These are phyloP conservation scores for Articulospora tetracladia DNA, from an alignment of 495 filamentous ascomycete species.

Conservation along the genomic window DNA sequence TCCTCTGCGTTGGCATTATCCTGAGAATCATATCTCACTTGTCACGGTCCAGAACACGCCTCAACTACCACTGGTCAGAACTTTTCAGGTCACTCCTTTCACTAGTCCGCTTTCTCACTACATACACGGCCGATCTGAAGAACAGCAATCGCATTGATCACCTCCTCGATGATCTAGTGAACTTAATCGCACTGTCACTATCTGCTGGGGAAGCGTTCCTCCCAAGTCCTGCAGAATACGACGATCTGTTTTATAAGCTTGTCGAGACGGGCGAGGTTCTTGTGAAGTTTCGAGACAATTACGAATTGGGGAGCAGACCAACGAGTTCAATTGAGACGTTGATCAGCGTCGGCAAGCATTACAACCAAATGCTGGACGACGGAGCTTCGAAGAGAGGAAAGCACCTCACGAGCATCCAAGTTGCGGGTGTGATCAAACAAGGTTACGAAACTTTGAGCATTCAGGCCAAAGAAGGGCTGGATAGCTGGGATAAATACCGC, in stretches of 20 bases:
- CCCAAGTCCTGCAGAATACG: constrained; percentile 83
- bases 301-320: constrained; percentile 47
- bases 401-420: constrained; percentile 74
- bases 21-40: constrained; percentile 80
- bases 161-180: constrained; percentile 69
- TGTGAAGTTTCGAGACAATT: constrained; percentile 76
- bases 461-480: constrained; percentile 76
- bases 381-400: constrained; percentile 49
- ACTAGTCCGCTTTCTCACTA: constrained; percentile 86
- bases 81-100: constrained; percentile 88
- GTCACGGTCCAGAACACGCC: constrained; percentile 69
- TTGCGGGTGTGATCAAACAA: constrained; percentile 87
- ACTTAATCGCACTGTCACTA: constrained; percentile 83
- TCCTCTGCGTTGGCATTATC: constrained; percentile 71
- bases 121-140: constrained; percentile 73
- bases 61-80: constrained; percentile 92
- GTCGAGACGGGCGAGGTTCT: constrained; percentile 87
- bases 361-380: constrained; percentile 74
- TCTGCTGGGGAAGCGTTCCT: constrained; percentile 87
- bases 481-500: constrained; percentile 70
- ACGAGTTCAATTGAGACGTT: constrained; percentile 76
- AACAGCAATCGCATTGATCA: constrained; percentile 52
- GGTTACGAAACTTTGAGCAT: constrained; percentile 93
- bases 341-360: constrained; percentile 81
- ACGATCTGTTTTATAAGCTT: constrained; percentile 97